A percentile compares a stretch with the other conserved stretches of the same genome.
Evolutionary conservation across 2,329 filamentous ascomycete species (phyloP).

Genomic region (Didymella glomerata): DNA sequence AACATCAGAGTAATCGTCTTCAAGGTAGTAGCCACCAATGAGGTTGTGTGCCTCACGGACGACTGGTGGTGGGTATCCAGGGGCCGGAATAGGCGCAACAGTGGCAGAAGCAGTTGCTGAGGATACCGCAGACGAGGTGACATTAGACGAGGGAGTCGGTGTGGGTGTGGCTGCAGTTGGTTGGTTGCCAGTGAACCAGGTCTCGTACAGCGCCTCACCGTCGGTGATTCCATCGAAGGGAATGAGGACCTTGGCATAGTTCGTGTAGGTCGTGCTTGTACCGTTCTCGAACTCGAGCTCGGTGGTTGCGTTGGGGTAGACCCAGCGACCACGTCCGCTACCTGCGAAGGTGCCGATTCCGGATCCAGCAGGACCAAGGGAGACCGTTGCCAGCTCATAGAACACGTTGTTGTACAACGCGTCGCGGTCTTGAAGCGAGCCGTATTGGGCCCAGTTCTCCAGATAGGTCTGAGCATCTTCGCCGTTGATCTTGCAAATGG

Average conservation of each 20-base stretch:
- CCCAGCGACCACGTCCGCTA: conserved; percentile 52
- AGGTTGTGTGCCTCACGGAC: conserved; percentile 53
- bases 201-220: conserved; percentile 54
- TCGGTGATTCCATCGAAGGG: conserved; percentile 54
- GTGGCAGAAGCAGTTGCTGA: conserved; percentile 31
- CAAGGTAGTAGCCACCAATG: conserved; percentile 59
- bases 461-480: conserved; percentile 61
- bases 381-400: conserved; percentile 56
- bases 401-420: conserved; percentile 64
- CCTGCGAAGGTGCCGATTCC: conserved; percentile 57
- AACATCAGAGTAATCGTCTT: conserved; percentile 56
- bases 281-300: conserved; percentile 58
- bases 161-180: conserved; percentile 32
- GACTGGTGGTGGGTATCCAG: conserved; percentile 57
- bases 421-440: conserved; percentile 64
- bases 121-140: conserved; percentile 19
- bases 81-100: conserved; percentile 42
- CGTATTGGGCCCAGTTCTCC: conserved; percentile 57
- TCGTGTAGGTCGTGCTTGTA: conserved; percentile 51
- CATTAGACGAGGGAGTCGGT: conserved; percentile 27
- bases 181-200: conserved; percentile 43
- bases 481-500: conserved; percentile 66
- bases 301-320: conserved; percentile 56
- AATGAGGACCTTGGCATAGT: conserved; percentile 55
- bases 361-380: conserved; percentile 51